These are phyloP conservation scores for Extremus antarcticus DNA, from an alignment of 495 filamentous ascomycete genomes.

Conservation along the genomic window DNA sequence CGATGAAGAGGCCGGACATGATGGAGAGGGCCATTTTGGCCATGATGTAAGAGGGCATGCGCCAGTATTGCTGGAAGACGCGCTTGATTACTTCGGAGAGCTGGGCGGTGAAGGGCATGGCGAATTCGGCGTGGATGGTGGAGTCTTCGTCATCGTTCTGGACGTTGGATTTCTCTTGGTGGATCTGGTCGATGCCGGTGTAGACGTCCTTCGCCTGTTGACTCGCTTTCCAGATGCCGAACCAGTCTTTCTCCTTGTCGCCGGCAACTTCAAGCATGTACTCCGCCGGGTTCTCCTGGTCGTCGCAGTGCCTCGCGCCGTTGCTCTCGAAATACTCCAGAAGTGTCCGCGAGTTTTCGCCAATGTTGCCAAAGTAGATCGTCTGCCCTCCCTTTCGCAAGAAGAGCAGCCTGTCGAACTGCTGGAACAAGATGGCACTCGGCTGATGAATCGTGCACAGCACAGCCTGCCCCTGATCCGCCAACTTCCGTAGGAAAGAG, in stretches of 20 bases:
- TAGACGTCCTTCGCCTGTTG: constrained; percentile 57
- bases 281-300: constrained; percentile 52
- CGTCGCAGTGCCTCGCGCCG: constrained; percentile 47
- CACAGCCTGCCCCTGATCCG: constrained; percentile 20
- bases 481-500: constrained; percentile 20
- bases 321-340: constrained; percentile 56
- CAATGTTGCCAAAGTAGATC: constrained; percentile 61
- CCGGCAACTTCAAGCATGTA: constrained; percentile 66
- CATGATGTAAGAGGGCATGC: constrained; percentile 35
- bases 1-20: constrained; percentile 41
- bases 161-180: constrained; percentile 38
- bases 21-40: constrained; percentile 34
- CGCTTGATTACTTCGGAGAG: constrained; percentile 28
- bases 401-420: constrained; percentile 62
- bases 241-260: constrained; percentile 67
- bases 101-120: constrained; percentile 30
- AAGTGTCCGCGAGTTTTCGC: constrained; percentile 43
- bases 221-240: constrained; percentile 63
- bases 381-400: constrained; percentile 59
- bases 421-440: constrained; percentile 48
- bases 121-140: constrained; percentile 34
- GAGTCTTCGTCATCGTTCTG: constrained; percentile 24
- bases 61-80: constrained; percentile 30
- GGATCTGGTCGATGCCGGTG: constrained; percentile 56
- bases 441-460: constrained; percentile 21